Percentiles rank a stretch among this genome's conserved stretches.
These are phyloP conservation scores for Auriscalpium orientale DNA, from an alignment of 768 basidiomycete genomes.

Conservation along the genomic window DNA sequence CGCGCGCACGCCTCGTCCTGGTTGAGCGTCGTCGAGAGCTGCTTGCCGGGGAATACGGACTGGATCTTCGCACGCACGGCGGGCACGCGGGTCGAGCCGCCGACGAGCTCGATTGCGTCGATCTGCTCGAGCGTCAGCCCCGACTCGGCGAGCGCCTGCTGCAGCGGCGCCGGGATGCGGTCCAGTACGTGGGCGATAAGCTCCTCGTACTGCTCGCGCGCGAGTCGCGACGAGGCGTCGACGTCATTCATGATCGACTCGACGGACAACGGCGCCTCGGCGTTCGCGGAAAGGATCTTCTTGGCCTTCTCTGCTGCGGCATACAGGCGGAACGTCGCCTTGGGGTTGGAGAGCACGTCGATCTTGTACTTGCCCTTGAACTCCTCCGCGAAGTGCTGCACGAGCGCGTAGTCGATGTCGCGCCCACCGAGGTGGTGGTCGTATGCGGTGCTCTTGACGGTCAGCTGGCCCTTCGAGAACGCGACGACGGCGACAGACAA, in stretches of 20 bases:
- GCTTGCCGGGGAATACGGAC: slow-evolving; percentile 71
- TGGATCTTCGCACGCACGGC: slow-evolving; percentile 86
- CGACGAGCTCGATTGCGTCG: slow-evolving; percentile 87
- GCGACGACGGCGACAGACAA: slow-evolving; percentile 83
- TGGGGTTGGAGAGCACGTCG: slow-evolving; percentile 85
- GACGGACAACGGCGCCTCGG: slow-evolving; percentile 82
- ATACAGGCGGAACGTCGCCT: slow-evolving; percentile 85
- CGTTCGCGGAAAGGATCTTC: slow-evolving; percentile 93
- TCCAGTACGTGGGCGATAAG: slow-evolving; percentile 73
- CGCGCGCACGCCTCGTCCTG: slow-evolving; percentile 96
- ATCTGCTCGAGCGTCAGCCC: slow-evolving; percentile 79
- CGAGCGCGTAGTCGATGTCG: slow-evolving; percentile 89
- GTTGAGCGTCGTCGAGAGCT: slow-evolving; percentile 89
- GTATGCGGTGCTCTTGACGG: slow-evolving; percentile 82
- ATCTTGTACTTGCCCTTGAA: slow-evolving; percentile 98
- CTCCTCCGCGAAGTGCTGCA: slow-evolving; percentile 81
- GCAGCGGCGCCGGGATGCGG: slow-evolving; percentile 66
- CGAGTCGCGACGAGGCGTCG: slow-evolving; percentile 82
- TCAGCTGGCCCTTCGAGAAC: slow-evolving; percentile 90
- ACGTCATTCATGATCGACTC: slow-evolving; percentile 96
- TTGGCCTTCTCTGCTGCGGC: slow-evolving; percentile 91
- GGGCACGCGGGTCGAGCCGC: slow-evolving; percentile 89
- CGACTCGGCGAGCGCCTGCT: slow-evolving; percentile 73
- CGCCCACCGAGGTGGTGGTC: slow-evolving; percentile 93
- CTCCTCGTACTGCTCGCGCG: slow-evolving; percentile 73